Percentiles rank a stretch among this genome's conserved stretches.
Evolutionary conservation across 176 grass and related monocot species (phyloP).

Genomic region (maize (Zea mays)): DNA sequence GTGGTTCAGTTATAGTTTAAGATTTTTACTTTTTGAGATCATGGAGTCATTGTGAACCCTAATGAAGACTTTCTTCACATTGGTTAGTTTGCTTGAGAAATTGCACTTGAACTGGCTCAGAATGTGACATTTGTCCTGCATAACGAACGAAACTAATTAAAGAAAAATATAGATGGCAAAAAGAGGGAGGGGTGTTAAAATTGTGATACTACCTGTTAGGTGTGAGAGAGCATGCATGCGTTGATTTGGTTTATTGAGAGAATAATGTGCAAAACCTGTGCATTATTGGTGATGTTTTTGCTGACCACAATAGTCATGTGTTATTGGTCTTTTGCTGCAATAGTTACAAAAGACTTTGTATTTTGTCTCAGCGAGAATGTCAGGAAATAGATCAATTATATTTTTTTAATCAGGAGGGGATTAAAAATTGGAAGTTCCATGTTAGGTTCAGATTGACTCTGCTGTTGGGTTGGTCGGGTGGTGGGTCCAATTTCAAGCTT

Average conservation of each 20-base stretch:
- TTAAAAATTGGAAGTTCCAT: conserved; percentile 8
- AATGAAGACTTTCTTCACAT: conserved; percentile 20
- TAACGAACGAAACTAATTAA: neutral
- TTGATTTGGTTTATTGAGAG: neutral
- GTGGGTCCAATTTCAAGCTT: conserved; percentile 29
- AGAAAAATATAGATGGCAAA: conserved; percentile 11
- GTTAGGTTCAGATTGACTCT: conserved; percentile 24
- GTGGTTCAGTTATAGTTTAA: too few relatives aligned
- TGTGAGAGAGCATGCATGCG: neutral
- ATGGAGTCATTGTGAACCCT: too few relatives aligned
- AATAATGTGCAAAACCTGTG: neutral
- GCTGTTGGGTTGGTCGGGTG: conserved; percentile 5
- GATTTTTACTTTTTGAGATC: too few relatives aligned
- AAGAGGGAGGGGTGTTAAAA: neutral
- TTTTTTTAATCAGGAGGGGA: neutral
- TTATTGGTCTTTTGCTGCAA: neutral
- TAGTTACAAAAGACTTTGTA: neutral
- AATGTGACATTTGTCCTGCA: conserved; percentile 7
- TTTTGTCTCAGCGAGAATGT: neutral
- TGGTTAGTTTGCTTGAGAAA: conserved; percentile 15
- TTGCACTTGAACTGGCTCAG: neutral
- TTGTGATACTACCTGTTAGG: neutral
- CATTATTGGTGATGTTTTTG: neutral
- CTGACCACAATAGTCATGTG: neutral
- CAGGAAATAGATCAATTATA: neutral